phyloP scores from a whole-genome alignment of 2,329 filamentous ascomycete genomes.

The Colletotrichum liriopes region DNA sequence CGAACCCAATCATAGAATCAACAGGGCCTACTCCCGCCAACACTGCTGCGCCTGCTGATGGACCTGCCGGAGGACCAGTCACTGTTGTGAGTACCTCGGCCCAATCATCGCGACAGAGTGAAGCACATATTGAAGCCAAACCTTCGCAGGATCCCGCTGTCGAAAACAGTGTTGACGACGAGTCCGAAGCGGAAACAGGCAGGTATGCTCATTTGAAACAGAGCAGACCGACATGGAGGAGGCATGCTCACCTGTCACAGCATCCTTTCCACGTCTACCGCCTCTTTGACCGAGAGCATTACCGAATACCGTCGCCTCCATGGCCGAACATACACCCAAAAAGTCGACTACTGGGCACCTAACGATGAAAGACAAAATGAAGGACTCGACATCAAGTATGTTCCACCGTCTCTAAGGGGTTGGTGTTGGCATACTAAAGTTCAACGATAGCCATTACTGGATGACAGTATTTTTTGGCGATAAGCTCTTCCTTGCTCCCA shows the following conservation, averaged over 20 bases:
- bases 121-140: not conserved
- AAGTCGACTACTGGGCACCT: slow-evolving; percentile 29
- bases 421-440: not conserved
- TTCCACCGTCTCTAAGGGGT: not conserved
- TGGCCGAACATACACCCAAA: slow-evolving; percentile 48
- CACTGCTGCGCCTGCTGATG: not conserved
- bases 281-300: slow-evolving; percentile 52
- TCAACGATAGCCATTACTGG: slow-evolving; percentile 45
- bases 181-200: not conserved
- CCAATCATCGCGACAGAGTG: not conserved
- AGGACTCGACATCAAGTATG: slow-evolving; percentile 40
- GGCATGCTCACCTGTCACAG: not conserved
- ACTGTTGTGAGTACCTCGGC: not conserved
- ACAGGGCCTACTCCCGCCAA: not conserved
- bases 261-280: slow-evolving; percentile 44
- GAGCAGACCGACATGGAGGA: not conserved
- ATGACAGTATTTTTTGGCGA: slow-evolving; percentile 47
- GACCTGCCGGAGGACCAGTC: not conserved
- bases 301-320: slow-evolving; percentile 51
- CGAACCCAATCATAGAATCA: not conserved
- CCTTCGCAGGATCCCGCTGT: not conserved
- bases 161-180: not conserved
- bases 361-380: slow-evolving; percentile 45
- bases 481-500: slow-evolving; percentile 40
- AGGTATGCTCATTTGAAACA: not conserved